These are phyloP conservation scores for Cystobasidium slooffiae DNA, from an alignment of 1,284 basidiomycete species.

Conservation along the genomic window DNA sequence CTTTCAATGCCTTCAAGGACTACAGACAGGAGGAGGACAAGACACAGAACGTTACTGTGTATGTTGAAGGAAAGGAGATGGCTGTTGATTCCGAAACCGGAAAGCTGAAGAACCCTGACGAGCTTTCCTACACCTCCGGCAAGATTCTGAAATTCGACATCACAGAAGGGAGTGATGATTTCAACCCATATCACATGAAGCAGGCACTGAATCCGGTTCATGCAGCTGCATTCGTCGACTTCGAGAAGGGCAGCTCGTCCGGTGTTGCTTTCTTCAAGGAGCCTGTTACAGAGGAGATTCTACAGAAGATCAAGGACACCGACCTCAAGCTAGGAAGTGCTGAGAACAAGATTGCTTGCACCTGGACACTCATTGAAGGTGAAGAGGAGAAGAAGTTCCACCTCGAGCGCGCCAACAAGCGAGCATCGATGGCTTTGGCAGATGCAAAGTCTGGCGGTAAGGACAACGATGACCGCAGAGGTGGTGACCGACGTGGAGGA, in stretches of 20 bases:
- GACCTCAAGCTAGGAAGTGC: conserved; percentile 58
- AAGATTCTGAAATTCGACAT: conserved; percentile 71
- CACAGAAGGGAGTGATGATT: conserved; percentile 47
- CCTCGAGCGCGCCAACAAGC: conserved; percentile 69
- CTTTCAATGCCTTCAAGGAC: conserved; percentile 89
- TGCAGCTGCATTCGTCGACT: conserved; percentile 54
- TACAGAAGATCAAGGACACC: conserved; percentile 58
- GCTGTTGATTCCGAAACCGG: conserved; percentile 55
- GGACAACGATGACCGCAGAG: conserved; percentile 67
- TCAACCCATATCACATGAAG: conserved; percentile 50
- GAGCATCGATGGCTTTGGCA: conserved; percentile 60
- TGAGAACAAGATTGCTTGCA: conserved; percentile 55
- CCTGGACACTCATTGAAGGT: conserved; percentile 49
- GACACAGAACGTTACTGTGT: conserved; percentile 51
- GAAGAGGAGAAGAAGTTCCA: conserved; percentile 77
- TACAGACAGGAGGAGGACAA: conserved; percentile 42
- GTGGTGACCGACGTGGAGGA: conserved; percentile 56
- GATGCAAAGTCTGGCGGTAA: conserved; percentile 69
- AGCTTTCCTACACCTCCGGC: conserved; percentile 68
- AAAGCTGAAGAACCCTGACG: conserved; percentile 70
- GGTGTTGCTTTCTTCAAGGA: conserved; percentile 59
- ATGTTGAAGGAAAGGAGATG: conserved; percentile 57
- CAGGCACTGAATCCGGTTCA: conserved; percentile 40
- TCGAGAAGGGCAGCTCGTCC: conserved; percentile 60
- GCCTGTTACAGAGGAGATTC: conserved; percentile 59